These are phyloP conservation scores for Neocallimastix lanati DNA, from an alignment of 192 early-diverging fungal species.

Conservation along the genomic window DNA sequence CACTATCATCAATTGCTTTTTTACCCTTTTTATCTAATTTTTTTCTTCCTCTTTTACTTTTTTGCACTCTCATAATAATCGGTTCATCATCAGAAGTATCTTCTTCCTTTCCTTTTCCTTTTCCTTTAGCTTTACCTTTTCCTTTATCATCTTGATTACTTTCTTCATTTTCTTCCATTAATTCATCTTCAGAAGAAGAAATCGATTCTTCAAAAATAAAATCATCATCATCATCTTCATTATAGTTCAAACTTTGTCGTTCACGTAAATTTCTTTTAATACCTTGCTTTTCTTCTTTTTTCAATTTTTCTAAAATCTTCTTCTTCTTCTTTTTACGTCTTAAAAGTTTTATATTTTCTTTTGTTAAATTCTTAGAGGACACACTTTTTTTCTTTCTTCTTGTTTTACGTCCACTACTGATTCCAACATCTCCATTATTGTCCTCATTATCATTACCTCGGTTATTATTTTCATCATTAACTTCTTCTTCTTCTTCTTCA, in stretches of 20 bases:
- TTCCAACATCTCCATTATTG: background rate
- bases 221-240: constrained; percentile 43
- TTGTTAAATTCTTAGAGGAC: background rate
- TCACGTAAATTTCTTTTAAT: constrained; percentile 7
- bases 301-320: background rate
- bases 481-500: background rate
- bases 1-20: background rate
- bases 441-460: background rate
- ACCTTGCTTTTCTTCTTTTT: background rate
- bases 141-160: background rate
- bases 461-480: background rate
- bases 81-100: background rate
- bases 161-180: background rate
- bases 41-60: background rate
- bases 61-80: no score
- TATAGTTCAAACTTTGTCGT: constrained; percentile 22
- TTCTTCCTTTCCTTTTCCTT: background rate
- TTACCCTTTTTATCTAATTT: background rate
- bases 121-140: no score
- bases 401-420: background rate
- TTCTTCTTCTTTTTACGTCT: background rate
- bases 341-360: background rate
- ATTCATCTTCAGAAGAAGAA: constrained; percentile 15
- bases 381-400: background rate
- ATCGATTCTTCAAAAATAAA: constrained; percentile 17